Conservation (phyloP, 2,329 filamentous ascomycete species). For the Penicillium corylophilum region DNA sequence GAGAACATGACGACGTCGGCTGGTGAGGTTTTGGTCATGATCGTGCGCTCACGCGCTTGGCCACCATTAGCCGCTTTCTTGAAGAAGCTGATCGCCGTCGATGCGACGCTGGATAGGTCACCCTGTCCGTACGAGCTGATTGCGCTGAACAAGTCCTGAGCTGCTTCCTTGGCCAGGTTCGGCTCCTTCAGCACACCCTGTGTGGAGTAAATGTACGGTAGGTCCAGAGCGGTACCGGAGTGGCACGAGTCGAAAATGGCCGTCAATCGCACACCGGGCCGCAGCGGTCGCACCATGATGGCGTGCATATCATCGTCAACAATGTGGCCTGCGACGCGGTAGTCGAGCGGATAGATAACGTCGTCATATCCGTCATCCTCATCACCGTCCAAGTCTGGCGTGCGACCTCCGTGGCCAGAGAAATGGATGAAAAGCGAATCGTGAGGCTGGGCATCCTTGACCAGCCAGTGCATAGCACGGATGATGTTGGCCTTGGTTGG, state of each 20-base stretch:
- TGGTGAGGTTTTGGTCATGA: constrained; percentile 86
- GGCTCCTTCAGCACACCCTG: constrained; percentile 67
- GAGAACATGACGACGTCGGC: constrained; percentile 98
- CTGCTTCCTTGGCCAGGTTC: constrained; percentile 66
- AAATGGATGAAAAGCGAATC: constrained; percentile 98
- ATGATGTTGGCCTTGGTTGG: constrained; percentile 94
- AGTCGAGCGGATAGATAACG: constrained; percentile 76
- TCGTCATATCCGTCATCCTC: constrained; percentile 75
- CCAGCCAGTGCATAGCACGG: constrained; percentile 97
- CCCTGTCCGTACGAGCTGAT: constrained; percentile 77
- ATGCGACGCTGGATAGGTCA: constrained; percentile 77
- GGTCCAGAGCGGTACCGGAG: constrained; percentile 64
- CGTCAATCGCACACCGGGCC: constrained; percentile 76
- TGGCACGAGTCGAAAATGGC: constrained; percentile 69
- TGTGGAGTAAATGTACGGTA: constrained; percentile 68
- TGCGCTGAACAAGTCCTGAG: constrained; percentile 62
- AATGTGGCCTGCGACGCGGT: constrained; percentile 66
- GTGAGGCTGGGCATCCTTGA: constrained; percentile 86
- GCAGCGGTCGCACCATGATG: constrained; percentile 74
- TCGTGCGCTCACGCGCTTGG: constrained; percentile 72
- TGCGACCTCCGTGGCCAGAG: constrained; percentile 78
- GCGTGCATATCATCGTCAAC: constrained; percentile 76
- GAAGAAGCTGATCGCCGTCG: constrained; percentile 76
- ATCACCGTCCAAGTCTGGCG: constrained; percentile 70
- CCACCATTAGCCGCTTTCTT: constrained; percentile 83